Evolutionary conservation across 2,329 filamentous ascomycete species (phyloP).

Genomic region (Pestalotiopsis sp.): DNA sequence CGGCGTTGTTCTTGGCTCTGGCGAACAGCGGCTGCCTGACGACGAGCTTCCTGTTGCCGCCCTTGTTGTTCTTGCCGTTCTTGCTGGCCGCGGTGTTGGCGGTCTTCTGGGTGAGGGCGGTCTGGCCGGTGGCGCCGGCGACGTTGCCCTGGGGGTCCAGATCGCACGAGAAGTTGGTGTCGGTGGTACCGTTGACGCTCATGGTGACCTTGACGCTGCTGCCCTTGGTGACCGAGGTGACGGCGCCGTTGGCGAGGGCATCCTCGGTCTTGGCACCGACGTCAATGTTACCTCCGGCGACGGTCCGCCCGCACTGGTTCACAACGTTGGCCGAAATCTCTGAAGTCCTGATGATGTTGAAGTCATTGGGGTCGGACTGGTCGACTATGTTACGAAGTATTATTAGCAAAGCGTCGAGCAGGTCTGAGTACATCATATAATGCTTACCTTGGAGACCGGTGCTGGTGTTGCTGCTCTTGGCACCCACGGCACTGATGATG

Average conservation of each 20-base stretch:
- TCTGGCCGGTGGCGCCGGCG: constrained; percentile 41
- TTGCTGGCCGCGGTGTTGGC: constrained; percentile 4
- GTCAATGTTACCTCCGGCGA: constrained; percentile 63
- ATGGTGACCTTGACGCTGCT: constrained; percentile 46
- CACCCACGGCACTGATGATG: constrained; percentile 29
- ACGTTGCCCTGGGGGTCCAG: constrained; percentile 34
- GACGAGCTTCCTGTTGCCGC: background rate
- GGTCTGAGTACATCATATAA: background rate
- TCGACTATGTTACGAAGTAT: constrained; percentile 8
- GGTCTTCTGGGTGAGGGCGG: constrained; percentile 37
- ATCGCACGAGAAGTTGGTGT: constrained; percentile 52
- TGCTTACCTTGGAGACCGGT: constrained; percentile 9
- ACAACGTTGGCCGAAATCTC: constrained; percentile 54
- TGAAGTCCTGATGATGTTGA: constrained; percentile 62
- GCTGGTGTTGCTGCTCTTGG: constrained; percentile 26
- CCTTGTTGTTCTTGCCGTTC: background rate
- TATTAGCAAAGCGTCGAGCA: background rate
- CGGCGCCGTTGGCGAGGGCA: constrained; percentile 42
- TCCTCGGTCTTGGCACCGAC: constrained; percentile 57
- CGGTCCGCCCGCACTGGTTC: constrained; percentile 64
- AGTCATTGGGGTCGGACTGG: constrained; percentile 37
- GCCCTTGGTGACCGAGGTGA: constrained; percentile 52
- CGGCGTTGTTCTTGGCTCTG: background rate
- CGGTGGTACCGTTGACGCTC: constrained; percentile 54
- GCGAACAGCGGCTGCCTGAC: background rate